A percentile compares a stretch with the other conserved stretches of the same genome.
Conservation (phyloP, 768 basidiomycete species). For the Tylopilus subfusipes region DNA sequence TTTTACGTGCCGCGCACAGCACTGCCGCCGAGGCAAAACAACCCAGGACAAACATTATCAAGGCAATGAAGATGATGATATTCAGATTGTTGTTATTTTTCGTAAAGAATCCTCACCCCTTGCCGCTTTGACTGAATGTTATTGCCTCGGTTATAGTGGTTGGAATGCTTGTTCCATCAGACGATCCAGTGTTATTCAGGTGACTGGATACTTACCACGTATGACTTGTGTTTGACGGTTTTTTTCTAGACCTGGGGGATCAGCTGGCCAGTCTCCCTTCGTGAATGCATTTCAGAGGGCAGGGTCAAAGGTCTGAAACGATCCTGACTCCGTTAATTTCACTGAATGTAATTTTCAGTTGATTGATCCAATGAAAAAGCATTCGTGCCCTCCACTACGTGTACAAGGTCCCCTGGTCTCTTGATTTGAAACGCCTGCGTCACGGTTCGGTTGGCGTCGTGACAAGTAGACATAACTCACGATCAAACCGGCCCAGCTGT, state of each 20-base stretch:
- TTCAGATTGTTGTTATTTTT: conserved; percentile 58
- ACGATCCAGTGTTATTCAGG: conserved; percentile 51
- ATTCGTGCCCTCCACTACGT: no score
- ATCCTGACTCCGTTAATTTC: no score
- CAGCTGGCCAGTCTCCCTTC: conserved; percentile 74
- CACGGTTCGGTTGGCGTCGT: no score
- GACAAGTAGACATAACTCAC: no score
- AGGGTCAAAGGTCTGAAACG: conserved; percentile 56
- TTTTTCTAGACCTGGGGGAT: conserved; percentile 6
- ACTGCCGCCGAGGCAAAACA: conserved; percentile 75
- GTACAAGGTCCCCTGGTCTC: no score
- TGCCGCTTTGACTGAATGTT: neutral
- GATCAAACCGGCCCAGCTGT: no score
- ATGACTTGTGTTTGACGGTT: neutral
- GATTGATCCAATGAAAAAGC: no score
- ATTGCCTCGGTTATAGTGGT: conserved; percentile 42
- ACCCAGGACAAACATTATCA: conserved; percentile 70
- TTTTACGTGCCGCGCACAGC: conserved; percentile 31
- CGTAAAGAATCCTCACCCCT: conserved; percentile 1
- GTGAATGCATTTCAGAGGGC: conserved; percentile 78
- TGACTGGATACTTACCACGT: conserved; percentile 13
- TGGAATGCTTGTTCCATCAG: conserved; percentile 75
- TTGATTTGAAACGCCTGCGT: no score
- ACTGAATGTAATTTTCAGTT: no score
- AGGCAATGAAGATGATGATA: conserved; percentile 73